phyloP scores from a whole-genome alignment of 805 yeast genomes.

The Starmerella sirachaensis region DNA sequence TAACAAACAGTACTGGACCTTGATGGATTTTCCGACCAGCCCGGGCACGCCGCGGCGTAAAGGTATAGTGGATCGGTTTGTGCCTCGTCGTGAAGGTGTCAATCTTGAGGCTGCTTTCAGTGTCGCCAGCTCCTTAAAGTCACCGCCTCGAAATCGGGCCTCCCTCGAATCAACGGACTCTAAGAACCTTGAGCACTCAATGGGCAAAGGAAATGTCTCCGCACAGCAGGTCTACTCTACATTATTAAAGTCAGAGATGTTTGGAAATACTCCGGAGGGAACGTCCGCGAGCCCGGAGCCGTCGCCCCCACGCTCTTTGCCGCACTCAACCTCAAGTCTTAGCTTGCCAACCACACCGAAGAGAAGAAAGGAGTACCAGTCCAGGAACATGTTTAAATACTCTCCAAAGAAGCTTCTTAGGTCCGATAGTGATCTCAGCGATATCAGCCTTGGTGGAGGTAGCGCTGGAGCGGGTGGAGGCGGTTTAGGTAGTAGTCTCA shows the following conservation, averaged over 20 bases:
- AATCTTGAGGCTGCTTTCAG: slow-evolving; percentile 79
- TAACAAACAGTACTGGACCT: background rate
- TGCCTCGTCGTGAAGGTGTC: slow-evolving; percentile 77
- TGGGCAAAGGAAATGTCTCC: slow-evolving; percentile 42
- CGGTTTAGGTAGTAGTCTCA: slow-evolving; percentile 54
- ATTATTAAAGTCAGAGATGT: slow-evolving; percentile 75
- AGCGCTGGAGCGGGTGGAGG: slow-evolving; percentile 42
- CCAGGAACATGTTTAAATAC: slow-evolving; percentile 34
- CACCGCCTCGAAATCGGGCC: slow-evolving; percentile 23
- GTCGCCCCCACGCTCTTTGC: background rate
- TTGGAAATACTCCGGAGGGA: slow-evolving; percentile 38
- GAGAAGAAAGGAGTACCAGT: slow-evolving; percentile 16
- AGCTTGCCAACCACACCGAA: slow-evolving; percentile 21
- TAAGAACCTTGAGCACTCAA: slow-evolving; percentile 9
- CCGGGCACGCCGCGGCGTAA: slow-evolving; percentile 22
- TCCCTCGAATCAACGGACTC: background rate
- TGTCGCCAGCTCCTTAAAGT: slow-evolving; percentile 32
- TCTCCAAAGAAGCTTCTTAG: slow-evolving; percentile 14
- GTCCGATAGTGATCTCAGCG: slow-evolving; percentile 17
- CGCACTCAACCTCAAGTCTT: slow-evolving; percentile 8
- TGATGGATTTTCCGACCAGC: slow-evolving; percentile 4
- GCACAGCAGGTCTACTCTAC: slow-evolving; percentile 81
- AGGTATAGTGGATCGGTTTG: slow-evolving; percentile 50
- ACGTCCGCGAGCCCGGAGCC: slow-evolving; percentile 7
- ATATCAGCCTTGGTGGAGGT: slow-evolving; percentile 14